These are phyloP conservation scores for Candida neerlandica DNA, from an alignment of 1,139 yeast species.

Conservation along the genomic window DNA sequence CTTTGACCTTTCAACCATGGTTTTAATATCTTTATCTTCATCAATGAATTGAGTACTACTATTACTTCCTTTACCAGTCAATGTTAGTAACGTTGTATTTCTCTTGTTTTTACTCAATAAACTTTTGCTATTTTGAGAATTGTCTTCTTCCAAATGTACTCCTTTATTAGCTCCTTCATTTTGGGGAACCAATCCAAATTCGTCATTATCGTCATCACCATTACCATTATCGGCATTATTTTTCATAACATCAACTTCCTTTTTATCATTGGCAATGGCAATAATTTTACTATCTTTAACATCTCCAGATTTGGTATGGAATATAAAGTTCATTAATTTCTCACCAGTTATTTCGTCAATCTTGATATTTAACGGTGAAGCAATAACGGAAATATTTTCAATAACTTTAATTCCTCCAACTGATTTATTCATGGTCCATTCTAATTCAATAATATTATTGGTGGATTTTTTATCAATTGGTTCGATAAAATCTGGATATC, in stretches of 20 bases:
- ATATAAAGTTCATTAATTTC: conserved; percentile 56
- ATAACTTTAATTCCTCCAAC: conserved; percentile 71
- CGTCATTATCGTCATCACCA: conserved; percentile 14
- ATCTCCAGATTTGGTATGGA: conserved; percentile 44
- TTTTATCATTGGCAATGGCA: conserved; percentile 15
- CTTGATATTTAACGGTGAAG: conserved; percentile 58
- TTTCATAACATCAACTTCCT: conserved; percentile 16
- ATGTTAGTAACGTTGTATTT: conserved; percentile 11
- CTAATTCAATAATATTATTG: conserved; percentile 42
- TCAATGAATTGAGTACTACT: conserved; percentile 11
- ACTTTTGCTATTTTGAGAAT: conserved; percentile 8
- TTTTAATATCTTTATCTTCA: conserved; percentile 41
- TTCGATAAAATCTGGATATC: conserved; percentile 39
- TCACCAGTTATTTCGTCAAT: conserved; percentile 64
- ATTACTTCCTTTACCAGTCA: conserved; percentile 4
- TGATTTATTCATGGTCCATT: conserved; percentile 67
- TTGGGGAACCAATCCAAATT: conserved; percentile 19
- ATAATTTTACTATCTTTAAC: conserved; percentile 34
- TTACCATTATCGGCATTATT: conserved; percentile 7
- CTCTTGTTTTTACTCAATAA: conserved; percentile 6
- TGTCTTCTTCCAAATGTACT: conserved; percentile 9
- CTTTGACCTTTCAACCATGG: conserved; percentile 63
- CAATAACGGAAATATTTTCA: conserved; percentile 52
- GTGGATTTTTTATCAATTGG: conserved; percentile 28
- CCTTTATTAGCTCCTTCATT: conserved; percentile 18